Base-by-base conservation (phyloP, 768 basidiomycete species). In the Phlegmacium glaucopus region DNA sequence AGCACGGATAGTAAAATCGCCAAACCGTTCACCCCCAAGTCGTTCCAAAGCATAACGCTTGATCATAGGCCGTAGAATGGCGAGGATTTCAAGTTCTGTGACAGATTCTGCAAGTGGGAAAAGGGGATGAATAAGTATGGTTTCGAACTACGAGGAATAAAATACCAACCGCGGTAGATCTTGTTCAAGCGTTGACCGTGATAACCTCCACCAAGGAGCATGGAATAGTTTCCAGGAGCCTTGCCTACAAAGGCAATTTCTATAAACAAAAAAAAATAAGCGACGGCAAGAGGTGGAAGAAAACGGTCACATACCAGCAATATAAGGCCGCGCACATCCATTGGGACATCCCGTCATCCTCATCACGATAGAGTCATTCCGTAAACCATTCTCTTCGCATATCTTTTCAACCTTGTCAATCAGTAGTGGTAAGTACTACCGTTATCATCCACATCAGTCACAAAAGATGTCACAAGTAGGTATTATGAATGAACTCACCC, bases 281-380 rank as follows among this genome's bases (percentile, higher is more conserved):
- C 25, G 25, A 43, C 15, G 13, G 32, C 38, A 42, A n/a, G n/a
- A n/a, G n/a, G 39, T 13, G 30, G 29, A 44, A 49, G 18, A 27
- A 30, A 28, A 36, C 4, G 18, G 22, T 29, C 59, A 61, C 82
- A 9, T 37, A 85, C 88, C 88, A 40, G 90, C 95, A 38, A 94
- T 72, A 66, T 95, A 98, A 30, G 93, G 95, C 49, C 94, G 78
- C 2, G 94, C 90, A 63, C 94, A 94, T 30, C 91, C 92, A 58
- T 93, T 94, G 3, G 91, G 91, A 56, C 94, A 97, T 42, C 95
- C 95, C 12, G 94, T 97, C 94, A 98, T 97, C 44, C 95, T 82
- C 95, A 99, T 97, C 50, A 97, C 83, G 54, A 98, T 95, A 3
- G 88, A 84, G 67, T 99, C 95, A 62, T 96, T 86, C 39, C 95